Conservation (phyloP, 2,329 filamentous ascomycete genomes). For the Penicillium freii region DNA sequence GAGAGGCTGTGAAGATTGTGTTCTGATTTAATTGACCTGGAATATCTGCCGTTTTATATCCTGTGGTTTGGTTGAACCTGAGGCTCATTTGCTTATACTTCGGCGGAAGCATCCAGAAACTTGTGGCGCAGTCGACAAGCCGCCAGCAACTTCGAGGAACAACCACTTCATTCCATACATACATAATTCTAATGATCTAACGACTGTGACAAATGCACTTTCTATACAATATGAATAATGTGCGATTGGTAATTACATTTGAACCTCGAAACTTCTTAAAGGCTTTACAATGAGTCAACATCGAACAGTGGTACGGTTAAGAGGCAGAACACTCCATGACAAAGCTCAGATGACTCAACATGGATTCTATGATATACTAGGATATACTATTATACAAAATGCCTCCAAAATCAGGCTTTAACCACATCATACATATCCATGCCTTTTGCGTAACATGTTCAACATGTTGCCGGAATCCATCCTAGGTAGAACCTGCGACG, state of each 20-base stretch:
- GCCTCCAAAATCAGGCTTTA: background rate
- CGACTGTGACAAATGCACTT: background rate
- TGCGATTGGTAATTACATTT: background rate
- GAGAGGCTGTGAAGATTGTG: slow-evolving; percentile 2
- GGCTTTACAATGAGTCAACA: background rate
- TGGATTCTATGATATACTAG: background rate
- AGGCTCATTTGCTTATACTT: slow-evolving; percentile 5
- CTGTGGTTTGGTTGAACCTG: background rate
- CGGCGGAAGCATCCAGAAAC: slow-evolving; percentile 21
- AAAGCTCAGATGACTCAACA: background rate
- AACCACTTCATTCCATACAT: background rate
- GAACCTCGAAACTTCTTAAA: background rate
- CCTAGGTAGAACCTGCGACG: background rate
- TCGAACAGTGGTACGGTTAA: too few relatives aligned
- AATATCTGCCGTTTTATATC: slow-evolving; percentile 5
- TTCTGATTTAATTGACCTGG: background rate
- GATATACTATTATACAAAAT: slow-evolving; percentile 1
- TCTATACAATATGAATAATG: background rate
- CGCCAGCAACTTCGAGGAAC: slow-evolving; percentile 14
- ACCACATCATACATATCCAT: background rate
- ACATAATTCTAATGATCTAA: background rate
- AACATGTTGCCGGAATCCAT: background rate
- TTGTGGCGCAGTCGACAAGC: slow-evolving; percentile 12
- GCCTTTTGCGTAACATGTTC: background rate
- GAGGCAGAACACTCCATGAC: background rate